A percentile compares a stretch with the other conserved stretches of the same genome.
Evolutionary conservation across 108 stramenopile species (phyloP).

Genomic region (Cyclotella sp.): DNA sequence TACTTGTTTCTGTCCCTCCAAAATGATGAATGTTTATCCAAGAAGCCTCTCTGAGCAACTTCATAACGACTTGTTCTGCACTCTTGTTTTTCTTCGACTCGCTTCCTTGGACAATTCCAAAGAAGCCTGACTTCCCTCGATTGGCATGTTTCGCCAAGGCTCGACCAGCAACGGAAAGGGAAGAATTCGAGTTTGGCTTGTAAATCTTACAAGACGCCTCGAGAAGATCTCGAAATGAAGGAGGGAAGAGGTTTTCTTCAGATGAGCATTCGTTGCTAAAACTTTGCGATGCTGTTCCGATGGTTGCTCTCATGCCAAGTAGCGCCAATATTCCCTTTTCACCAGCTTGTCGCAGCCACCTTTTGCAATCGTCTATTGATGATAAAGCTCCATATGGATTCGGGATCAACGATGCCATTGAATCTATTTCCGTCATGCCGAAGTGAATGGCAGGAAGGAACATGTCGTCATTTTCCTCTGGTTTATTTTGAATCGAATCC

Average conservation of each 20-base stretch:
- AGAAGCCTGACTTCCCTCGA: conserved; percentile 46
- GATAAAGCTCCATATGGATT: neutral
- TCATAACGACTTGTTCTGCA: conserved; percentile 21
- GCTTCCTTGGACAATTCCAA: conserved; percentile 44
- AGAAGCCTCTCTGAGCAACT: conserved; percentile 33
- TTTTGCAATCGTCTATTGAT: conserved; percentile 24
- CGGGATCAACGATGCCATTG: conserved; percentile 16
- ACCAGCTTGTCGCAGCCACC: conserved; percentile 26
- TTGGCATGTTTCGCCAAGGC: conserved; percentile 62
- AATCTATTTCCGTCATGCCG: conserved; percentile 18
- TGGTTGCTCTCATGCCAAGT: conserved; percentile 28
- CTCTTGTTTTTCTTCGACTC: conserved; percentile 35
- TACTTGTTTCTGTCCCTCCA: conserved; percentile 35
- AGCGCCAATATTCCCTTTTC: conserved; percentile 22
- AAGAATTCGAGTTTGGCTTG: conserved; percentile 27
- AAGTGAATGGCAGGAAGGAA: conserved; percentile 22
- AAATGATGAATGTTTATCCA: conserved; percentile 59
- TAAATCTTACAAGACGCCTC: conserved; percentile 21
- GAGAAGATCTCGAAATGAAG: conserved; percentile 20
- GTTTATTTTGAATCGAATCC: neutral
- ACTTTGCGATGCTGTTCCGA: conserved; percentile 15
- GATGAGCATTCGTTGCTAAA: neutral
- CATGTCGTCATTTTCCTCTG: conserved; percentile 1
- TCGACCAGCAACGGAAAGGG: conserved; percentile 51
- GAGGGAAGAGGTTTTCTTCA: conserved; percentile 21